A percentile compares a stretch with the other conserved stretches of the same genome.
These are phyloP conservation scores for Scytalidium sp. DNA, from an alignment of 2,329 filamentous ascomycete genomes.

Conservation along the genomic window DNA sequence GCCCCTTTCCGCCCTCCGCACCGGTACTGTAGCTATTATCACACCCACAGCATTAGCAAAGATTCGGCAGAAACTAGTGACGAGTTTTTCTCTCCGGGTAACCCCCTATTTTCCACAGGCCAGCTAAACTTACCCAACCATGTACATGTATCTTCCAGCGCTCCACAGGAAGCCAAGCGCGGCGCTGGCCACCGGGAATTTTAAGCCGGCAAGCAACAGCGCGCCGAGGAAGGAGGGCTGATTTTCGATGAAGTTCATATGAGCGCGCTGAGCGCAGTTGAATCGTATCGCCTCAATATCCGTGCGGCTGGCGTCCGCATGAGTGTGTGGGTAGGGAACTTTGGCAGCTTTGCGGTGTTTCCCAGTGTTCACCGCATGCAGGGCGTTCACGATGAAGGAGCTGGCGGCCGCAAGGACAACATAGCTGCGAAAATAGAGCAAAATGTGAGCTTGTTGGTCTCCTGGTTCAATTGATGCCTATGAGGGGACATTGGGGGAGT, in stretches of 20 bases:
- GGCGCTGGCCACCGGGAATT: slow-evolving; percentile 49
- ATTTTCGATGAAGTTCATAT: slow-evolving; percentile 64
- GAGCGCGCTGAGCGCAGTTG: slow-evolving; percentile 64
- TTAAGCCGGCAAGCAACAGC: slow-evolving; percentile 54
- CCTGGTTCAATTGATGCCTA: neutral
- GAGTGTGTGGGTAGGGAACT: slow-evolving; percentile 55
- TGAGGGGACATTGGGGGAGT: neutral
- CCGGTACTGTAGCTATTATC: slow-evolving; percentile 11
- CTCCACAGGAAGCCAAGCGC: slow-evolving; percentile 50
- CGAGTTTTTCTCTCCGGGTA: no score
- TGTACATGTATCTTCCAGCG: slow-evolving; percentile 50
- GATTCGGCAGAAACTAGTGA: no score
- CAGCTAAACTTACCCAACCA: slow-evolving; percentile 44
- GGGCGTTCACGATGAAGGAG: slow-evolving; percentile 54
- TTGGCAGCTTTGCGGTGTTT: slow-evolving; percentile 49
- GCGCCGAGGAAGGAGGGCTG: slow-evolving; percentile 48
- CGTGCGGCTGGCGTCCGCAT: slow-evolving; percentile 33
- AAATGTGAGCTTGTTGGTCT: neutral
- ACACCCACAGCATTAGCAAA: neutral
- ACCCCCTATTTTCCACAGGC: no score
- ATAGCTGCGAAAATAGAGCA: slow-evolving; percentile 43
- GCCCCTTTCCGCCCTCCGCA: slow-evolving; percentile 19
- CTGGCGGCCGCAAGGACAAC: slow-evolving; percentile 56
- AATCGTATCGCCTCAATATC: slow-evolving; percentile 43
- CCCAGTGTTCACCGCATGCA: slow-evolving; percentile 47